Conservation (phyloP, 208 protist species). For the Trypanosoma conorhini region DNA sequence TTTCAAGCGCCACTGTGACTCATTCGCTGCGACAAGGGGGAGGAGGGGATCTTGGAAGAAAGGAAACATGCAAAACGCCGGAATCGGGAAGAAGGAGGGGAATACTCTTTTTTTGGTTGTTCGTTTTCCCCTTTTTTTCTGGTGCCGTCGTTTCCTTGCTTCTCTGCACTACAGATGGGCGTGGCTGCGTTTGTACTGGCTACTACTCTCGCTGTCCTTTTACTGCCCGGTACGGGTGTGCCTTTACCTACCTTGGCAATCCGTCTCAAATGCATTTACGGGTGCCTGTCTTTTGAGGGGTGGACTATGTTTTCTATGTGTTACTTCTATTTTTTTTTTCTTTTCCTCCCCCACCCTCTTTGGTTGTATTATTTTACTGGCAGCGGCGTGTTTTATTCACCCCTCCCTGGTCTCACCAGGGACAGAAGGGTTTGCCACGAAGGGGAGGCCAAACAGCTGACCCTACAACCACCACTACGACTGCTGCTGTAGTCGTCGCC, state of each 20-base stretch:
- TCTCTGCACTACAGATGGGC: neutral
- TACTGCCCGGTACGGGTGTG: neutral
- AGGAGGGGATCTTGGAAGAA: neutral
- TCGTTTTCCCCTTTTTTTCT: neutral
- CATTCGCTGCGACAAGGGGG: neutral
- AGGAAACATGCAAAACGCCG: neutral
- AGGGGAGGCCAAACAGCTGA: neutral
- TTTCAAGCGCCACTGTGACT: neutral
- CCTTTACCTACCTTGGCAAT: neutral
- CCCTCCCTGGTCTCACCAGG: conserved; percentile 6
- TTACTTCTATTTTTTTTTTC: neutral
- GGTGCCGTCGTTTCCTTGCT: neutral
- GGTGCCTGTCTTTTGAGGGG: neutral
- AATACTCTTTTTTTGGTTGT: neutral
- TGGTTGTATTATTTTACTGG: neutral
- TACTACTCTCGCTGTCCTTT: neutral
- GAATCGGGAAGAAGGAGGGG: neutral
- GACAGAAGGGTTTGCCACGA: neutral
- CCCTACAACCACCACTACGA: neutral
- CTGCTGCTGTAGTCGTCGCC: neutral
- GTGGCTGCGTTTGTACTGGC: neutral
- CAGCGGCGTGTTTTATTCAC: conserved; percentile 13
- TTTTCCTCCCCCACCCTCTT: neutral
- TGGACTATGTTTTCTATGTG: neutral
- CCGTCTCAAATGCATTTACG: neutral